These are phyloP conservation scores for Gentiana macrophylla DNA, from an alignment of 257 asterid species.

Conservation along the genomic window DNA sequence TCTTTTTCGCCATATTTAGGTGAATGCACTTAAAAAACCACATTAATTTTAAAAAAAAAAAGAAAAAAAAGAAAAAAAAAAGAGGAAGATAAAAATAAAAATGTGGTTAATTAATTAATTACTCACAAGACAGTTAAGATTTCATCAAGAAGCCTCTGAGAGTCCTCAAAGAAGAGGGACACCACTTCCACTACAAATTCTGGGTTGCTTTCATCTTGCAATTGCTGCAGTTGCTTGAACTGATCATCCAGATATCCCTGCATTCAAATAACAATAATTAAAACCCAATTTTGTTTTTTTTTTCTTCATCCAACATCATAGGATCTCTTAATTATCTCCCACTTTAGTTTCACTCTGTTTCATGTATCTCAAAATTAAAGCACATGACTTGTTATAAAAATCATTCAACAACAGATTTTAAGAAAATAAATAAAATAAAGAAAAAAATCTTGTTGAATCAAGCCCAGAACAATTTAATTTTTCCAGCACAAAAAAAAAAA, in stretches of 20 bases:
- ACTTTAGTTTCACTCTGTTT: too few species aligned
- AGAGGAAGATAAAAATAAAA: background rate
- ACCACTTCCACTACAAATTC: constrained; percentile 26
- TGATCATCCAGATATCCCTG: constrained; percentile 21
- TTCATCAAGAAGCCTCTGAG: constrained; percentile 18
- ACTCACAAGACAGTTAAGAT: constrained; percentile 16
- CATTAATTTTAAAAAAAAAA: background rate
- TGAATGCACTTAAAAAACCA: background rate
- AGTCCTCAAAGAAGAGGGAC: constrained; percentile 22
- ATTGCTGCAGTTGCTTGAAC: constrained; percentile 20
- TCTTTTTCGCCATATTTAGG: too few species aligned
- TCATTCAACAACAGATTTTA: too few species aligned
- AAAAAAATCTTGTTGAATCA: background rate
- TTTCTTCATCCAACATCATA: constrained; percentile 4
- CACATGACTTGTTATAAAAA: too few species aligned
- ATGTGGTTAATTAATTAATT: background rate
- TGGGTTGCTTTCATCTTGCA: constrained; percentile 25
- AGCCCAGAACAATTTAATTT: background rate
- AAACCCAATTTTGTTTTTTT: too few species aligned
- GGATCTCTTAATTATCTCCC: background rate
- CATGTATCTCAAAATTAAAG: too few species aligned
- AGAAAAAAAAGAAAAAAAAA: background rate
- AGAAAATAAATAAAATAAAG: background rate
- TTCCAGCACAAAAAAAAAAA: too few species aligned
- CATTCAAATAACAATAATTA: background rate